These are phyloP conservation scores for Lentinus tigrinus DNA, from an alignment of 768 basidiomycete genomes.

Conservation along the genomic window DNA sequence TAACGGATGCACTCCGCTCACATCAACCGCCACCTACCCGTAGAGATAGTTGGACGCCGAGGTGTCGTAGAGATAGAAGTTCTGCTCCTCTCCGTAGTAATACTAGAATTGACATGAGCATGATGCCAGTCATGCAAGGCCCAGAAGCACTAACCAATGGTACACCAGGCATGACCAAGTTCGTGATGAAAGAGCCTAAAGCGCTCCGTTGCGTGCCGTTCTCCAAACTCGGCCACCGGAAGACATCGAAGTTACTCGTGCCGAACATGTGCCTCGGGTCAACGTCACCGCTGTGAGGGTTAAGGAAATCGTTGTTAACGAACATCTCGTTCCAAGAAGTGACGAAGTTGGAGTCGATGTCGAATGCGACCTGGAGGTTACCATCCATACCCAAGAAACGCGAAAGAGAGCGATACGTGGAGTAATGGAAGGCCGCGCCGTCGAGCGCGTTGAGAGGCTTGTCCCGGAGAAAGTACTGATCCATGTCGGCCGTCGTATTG, in stretches of 20 bases:
- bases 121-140: not conserved
- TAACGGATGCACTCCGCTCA: not conserved
- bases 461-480: conserved; percentile 80
- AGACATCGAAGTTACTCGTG: conserved; percentile 93
- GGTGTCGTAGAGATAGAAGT: conserved; percentile 84
- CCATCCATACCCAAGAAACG: conserved; percentile 97
- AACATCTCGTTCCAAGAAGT: conserved; percentile 93
- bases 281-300: conserved; percentile 57
- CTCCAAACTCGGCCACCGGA: conserved; percentile 87
- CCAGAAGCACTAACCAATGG: conserved; percentile 52
- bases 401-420: conserved; percentile 80
- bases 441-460: conserved; percentile 65
- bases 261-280: conserved; percentile 92
- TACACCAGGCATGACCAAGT: conserved; percentile 84
- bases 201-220: conserved; percentile 79
- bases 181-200: conserved; percentile 75
- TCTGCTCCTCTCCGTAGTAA: conserved; percentile 93
- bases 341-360: conserved; percentile 79
- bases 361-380: conserved; percentile 88
- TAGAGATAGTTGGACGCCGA: conserved; percentile 91
- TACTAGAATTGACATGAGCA: conserved; percentile 38
- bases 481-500: conserved; percentile 56
- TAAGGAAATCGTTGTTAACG: conserved; percentile 83
- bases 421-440: conserved; percentile 89
- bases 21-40: conserved; percentile 48